Evolutionary conservation across 768 basidiomycete genomes (phyloP), one percentile per base, ranked within the genome.

Genomic region (Serendipita sp.): DNA sequence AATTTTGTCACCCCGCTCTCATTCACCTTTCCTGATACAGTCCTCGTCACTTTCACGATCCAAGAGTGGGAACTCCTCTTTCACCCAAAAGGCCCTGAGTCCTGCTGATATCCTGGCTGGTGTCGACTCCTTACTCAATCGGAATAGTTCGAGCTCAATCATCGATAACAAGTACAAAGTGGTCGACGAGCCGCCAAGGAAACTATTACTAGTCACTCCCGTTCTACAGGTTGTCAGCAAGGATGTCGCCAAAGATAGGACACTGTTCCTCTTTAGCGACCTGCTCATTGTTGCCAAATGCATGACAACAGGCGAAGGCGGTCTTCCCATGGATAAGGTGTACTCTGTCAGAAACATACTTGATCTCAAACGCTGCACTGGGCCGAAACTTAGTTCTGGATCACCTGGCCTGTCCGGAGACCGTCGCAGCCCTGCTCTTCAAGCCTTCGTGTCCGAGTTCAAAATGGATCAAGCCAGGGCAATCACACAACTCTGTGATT

Each of bases 211-310:
- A 46, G 86, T 88, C 1, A 87, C 88, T 2, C 87, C 92, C 1
- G 89, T 95, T 4, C 78, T 95, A 3, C 96, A 99, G 75, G 92
- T 98, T 13, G 92, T 92, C 69, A 92, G 96, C 74, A 80, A 85
- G 46, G 88, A 95, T 74, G 93, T 89, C 0, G 88, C 93, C 73
- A 97, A 98, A 74, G 93, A 97, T 71, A 86, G 96, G 10, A 91
- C 92, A 76, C 81, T 98, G 8, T 94, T 98, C 78, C 81, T 98
- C n/a, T 99, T 99, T 81, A 92, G 78, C 73, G 96, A 99, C 73
- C 82, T 98, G 63, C 82, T 98, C 64, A 81, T 98, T 73, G 83
- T 98, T 68, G 87, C 94, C 45, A 98, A 98, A 73, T 93, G 93
- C 11, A 79, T 93, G 66, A 77, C 84, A 64, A 81, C 83, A 44